Percentiles rank a stretch among this genome's conserved stretches.
phyloP scores from a whole-genome alignment of 78 protist species.

The Cyanophora paradoxa region DNA sequence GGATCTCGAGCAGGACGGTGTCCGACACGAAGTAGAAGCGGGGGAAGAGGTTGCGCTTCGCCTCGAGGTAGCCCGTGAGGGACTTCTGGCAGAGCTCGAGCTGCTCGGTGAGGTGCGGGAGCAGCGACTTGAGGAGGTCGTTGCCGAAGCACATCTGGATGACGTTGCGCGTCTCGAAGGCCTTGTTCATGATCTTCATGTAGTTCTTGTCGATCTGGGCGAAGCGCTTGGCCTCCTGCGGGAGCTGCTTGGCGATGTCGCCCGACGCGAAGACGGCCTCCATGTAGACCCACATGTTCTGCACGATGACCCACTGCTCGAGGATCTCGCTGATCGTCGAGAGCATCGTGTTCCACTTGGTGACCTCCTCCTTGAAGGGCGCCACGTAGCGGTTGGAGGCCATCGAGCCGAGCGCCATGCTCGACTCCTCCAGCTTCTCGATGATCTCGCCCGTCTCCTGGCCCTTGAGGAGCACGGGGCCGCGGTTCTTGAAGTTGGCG shows the following conservation, averaged over 20 bases:
- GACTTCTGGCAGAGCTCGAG: constrained; percentile 83
- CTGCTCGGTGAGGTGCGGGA: constrained; percentile 65
- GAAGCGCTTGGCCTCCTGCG: constrained; percentile 78
- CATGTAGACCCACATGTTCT: constrained; percentile 72
- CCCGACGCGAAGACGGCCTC: constrained; percentile 85
- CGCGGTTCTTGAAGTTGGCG: constrained; percentile 62
- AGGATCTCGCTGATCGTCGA: constrained; percentile 43
- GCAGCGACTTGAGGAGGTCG: constrained; percentile 44
- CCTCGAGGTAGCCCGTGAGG: constrained; percentile 72
- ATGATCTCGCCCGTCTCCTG: constrained; percentile 38
- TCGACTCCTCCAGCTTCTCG: constrained; percentile 68
- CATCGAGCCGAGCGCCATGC: constrained; percentile 51
- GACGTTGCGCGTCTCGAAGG: constrained; percentile 50
- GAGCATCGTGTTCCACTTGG: constrained; percentile 32
- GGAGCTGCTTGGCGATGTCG: constrained; percentile 78
- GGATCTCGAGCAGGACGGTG: constrained; percentile 73
- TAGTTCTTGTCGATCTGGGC: constrained; percentile 61
- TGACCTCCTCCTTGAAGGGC: constrained; percentile 50
- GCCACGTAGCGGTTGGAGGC: constrained; percentile 53
- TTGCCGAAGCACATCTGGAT: constrained; percentile 39
- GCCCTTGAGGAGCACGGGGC: constrained; percentile 48
- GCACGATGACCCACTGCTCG: constrained; percentile 78
- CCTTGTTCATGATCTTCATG: constrained; percentile 66
- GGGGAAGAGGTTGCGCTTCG: constrained; percentile 70
- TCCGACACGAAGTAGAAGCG: constrained; percentile 89